phyloP scores from a whole-genome alignment of 2,329 filamentous ascomycete genomes.

The Leptographium wingfieldii region DNA sequence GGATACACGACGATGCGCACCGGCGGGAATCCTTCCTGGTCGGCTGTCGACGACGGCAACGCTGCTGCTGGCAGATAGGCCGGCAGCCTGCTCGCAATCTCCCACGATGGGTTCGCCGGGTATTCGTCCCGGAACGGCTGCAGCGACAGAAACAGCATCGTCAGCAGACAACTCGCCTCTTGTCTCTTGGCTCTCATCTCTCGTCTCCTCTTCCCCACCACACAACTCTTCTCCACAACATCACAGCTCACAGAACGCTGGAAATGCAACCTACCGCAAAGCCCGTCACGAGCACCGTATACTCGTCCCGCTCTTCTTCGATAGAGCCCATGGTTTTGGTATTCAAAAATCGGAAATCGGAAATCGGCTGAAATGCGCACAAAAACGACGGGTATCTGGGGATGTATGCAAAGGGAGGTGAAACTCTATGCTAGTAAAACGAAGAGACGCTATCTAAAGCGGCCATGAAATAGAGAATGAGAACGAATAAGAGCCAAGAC shows the following conservation, averaged over 20 bases:
- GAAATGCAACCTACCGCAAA: constrained; percentile 37
- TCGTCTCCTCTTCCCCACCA: background rate
- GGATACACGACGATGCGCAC: constrained; percentile 55
- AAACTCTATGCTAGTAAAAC: too few species aligned
- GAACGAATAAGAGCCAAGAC: too few species aligned
- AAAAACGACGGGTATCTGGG: background rate
- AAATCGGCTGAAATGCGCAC: background rate
- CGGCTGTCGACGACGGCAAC: constrained; percentile 9
- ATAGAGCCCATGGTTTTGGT: constrained; percentile 16
- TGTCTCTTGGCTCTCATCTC: background rate
- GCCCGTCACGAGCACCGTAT: constrained; percentile 48
- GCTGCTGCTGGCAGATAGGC: constrained; percentile 38
- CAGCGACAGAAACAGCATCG: background rate
- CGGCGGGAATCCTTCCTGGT: constrained; percentile 16
- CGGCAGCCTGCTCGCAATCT: constrained; percentile 61
- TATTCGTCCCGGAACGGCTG: constrained; percentile 66
- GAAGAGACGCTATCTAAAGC: too few species aligned
- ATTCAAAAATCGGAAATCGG: background rate
- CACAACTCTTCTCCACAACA: too few species aligned
- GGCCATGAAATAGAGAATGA: too few species aligned
- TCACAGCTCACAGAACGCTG: too few species aligned
- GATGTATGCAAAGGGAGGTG: background rate
- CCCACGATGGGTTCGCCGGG: constrained; percentile 66
- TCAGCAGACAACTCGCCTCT: background rate
- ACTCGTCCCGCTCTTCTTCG: constrained; percentile 28